Conservation (phyloP, 306 rosid species). For the Quercus ilex region DNA sequence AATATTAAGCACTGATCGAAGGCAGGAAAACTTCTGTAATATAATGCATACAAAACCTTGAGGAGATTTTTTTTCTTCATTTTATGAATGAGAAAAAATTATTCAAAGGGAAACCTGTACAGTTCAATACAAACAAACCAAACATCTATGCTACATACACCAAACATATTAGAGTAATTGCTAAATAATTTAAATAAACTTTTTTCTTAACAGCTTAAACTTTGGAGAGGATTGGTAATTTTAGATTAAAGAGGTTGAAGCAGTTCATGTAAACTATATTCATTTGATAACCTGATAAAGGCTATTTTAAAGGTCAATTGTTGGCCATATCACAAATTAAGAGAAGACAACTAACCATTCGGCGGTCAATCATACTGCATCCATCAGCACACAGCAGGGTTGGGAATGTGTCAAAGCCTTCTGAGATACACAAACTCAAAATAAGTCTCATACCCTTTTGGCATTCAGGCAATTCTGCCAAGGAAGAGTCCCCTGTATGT, state of each 20-base stretch:
- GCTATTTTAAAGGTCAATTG: not conserved
- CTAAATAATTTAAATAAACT: no score
- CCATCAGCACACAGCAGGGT: slow-evolving; percentile 38
- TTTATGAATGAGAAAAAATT: no score
- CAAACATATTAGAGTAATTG: no score
- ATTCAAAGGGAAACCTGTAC: no score
- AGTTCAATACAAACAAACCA: no score
- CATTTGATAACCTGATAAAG: not conserved
- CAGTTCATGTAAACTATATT: not conserved
- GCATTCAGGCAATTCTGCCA: slow-evolving; percentile 36
- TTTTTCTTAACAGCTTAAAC: no score
- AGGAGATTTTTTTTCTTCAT: not conserved
- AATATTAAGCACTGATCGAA: not conserved
- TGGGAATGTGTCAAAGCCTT: slow-evolving; percentile 39
- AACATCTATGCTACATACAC: no score
- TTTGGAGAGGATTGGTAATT: no score
- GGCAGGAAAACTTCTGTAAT: not conserved
- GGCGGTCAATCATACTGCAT: slow-evolving; percentile 35
- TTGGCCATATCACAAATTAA: not conserved
- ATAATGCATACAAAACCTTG: not conserved
- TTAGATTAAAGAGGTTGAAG: not conserved
- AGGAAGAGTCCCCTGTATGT: slow-evolving; percentile 29
- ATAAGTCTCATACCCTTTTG: slow-evolving; percentile 37
- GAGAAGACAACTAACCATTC: slow-evolving; percentile 22
- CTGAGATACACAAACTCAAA: slow-evolving; percentile 28